Base-by-base conservation (phyloP, 140 eudicot species). In the Anethum foeniculum region DNA sequence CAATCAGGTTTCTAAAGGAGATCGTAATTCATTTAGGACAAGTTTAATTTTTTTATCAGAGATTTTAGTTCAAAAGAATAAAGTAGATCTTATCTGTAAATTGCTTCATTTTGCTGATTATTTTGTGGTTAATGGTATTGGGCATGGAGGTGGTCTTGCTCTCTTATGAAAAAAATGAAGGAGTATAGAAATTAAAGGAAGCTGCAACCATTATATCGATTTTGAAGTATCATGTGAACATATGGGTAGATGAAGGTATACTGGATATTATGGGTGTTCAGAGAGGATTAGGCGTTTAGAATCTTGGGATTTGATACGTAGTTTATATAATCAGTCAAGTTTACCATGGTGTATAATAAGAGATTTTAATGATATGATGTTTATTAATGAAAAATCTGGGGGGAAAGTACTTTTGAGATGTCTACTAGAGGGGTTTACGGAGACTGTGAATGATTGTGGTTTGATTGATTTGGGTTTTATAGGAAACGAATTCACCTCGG, bases 271-370 rank as follows among this genome's bases (percentile, higher is more conserved):
- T 3, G 21, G 56, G 3, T 49, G 21, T 3, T 21, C 21, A 3
- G 21, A 49, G 15, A 49, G 56, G 21, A 14, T 5, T 0, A 14
- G 21, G 0, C 15, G 21, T 6, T 1, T 3, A 0, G 21, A 15
- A 3, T 15, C 5, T 0, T 14, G 56, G 56, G 21, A 49, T 0
- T 1, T 15, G 0, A 2, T 49, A 14, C 0, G 56, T 0, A 3
- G 21, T 0, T 49, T 14, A 3, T 21, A 0, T 2, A 5, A 0
- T n/a, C 3, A 3, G 0, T 49, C 56, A 2, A 0, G 1, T 0
- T 0, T 3, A 3, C 21, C 56, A 0, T 49, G 56, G 56, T 49
- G 56, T 14, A 6, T 49, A 0, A 3, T 48, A 1, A 19, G 56
- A 2, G 56, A 49, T 14, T 49, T 49, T 1, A 49, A 14, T 15